Percentiles rank a stretch among this genome's conserved stretches.
Conservation (phyloP, 768 basidiomycete species). For the Coprinopsis marcescibilis region DNA sequence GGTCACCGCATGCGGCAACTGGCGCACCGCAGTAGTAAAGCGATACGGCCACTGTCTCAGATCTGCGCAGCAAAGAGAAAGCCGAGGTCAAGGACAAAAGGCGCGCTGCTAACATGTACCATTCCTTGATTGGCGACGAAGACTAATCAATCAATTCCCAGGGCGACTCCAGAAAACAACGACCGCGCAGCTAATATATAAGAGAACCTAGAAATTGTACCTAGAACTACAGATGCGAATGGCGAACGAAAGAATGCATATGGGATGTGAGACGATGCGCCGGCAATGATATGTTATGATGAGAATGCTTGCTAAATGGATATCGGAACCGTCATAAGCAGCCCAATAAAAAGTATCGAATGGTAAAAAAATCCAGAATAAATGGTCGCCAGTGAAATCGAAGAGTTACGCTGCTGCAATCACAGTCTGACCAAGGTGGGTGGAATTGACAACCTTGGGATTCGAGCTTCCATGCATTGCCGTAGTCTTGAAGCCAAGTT, state of each 20-base stretch:
- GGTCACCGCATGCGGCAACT: no score
- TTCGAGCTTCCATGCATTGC: constrained; percentile 53
- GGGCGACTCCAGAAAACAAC: constrained; percentile 11
- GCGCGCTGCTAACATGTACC: no score
- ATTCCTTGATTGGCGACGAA: no score
- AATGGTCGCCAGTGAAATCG: constrained; percentile 21
- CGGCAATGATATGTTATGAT: constrained; percentile 1
- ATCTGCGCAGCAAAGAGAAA: no score
- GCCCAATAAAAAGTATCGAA: constrained; percentile 18
- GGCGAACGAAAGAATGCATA: not conserved
- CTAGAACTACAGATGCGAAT: constrained; percentile 10
- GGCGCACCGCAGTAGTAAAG: no score
- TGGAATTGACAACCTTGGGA: constrained; percentile 48
- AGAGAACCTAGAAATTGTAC: constrained; percentile 12
- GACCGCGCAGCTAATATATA: constrained; percentile 9
- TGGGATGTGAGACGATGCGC: not conserved
- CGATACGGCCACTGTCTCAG: no score
- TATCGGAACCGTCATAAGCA: no score
- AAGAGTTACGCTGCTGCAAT: constrained; percentile 30
- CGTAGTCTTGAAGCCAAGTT: constrained; percentile 87
- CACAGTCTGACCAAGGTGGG: constrained; percentile 18
- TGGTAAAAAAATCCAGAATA: constrained; percentile 14
- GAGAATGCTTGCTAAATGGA: not conserved
- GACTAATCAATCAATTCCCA: no score
- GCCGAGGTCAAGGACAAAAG: no score